phyloP scores from a whole-genome alignment of 768 basidiomycete genomes.

The Tulasnella sp. region DNA sequence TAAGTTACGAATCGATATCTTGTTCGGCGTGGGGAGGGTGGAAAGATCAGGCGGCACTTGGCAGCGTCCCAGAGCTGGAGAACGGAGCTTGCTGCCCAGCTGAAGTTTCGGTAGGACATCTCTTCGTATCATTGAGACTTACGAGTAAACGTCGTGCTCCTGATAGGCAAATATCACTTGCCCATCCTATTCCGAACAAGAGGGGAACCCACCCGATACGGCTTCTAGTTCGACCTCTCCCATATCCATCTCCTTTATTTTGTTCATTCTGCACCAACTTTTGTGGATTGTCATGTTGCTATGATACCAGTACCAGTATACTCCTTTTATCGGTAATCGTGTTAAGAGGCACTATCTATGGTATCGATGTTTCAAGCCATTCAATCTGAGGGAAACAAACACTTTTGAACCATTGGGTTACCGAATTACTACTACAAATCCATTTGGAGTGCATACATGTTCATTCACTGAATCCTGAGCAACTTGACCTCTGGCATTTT shows the following conservation, averaged over 20 bases:
- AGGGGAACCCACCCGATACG: constrained; percentile 31
- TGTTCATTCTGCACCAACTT: too few species aligned
- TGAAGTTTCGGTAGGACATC: constrained; percentile 40
- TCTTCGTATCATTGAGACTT: neutral
- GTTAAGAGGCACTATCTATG: too few species aligned
- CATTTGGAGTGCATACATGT: neutral
- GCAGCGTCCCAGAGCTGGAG: constrained; percentile 44
- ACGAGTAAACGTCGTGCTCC: constrained; percentile 22
- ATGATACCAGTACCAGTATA: too few species aligned
- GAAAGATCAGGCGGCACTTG: constrained; percentile 45
- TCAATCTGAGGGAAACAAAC: too few species aligned
- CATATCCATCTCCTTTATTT: too few species aligned
- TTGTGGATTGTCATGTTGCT: too few species aligned
- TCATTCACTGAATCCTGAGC: constrained; percentile 19
- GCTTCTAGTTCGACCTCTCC: too few species aligned
- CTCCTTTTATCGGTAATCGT: too few species aligned
- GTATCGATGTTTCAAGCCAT: too few species aligned
- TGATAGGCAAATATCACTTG: constrained; percentile 40
- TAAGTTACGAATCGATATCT: constrained; percentile 51
- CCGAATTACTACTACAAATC: too few species aligned
- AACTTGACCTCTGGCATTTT: constrained; percentile 20
- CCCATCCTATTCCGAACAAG: constrained; percentile 56
- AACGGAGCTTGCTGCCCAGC: constrained; percentile 59
- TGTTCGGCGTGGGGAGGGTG: constrained; percentile 58
- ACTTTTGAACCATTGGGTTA: too few species aligned